Percentiles rank a stretch among this genome's conserved stretches.
Conservation (phyloP, 345 rosid genomes). For the Acer negundo region DNA sequence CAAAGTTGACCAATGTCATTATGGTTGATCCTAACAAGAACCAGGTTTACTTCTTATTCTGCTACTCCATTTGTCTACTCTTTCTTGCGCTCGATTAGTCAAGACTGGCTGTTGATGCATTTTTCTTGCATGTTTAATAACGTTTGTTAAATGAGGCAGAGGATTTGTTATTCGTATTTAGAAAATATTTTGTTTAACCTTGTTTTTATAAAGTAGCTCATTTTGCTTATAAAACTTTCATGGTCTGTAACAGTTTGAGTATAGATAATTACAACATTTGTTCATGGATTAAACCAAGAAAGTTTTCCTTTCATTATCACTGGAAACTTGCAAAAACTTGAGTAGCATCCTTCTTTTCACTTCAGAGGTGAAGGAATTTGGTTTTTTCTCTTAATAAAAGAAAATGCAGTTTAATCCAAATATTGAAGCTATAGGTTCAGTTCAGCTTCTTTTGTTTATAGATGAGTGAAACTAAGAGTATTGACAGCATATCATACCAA, state of each 20-base stretch:
- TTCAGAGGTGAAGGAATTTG: neutral
- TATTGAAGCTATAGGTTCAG: neutral
- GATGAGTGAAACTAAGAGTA: neutral
- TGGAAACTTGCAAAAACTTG: neutral
- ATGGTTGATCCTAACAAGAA: conserved; percentile 67
- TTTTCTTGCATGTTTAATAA: neutral
- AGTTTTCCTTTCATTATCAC: neutral
- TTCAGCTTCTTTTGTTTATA: neutral
- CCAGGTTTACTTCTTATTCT: conserved; percentile 48
- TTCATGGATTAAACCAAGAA: neutral
- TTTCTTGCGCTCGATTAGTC: neutral
- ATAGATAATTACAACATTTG: neutral
- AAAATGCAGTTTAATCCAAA: neutral
- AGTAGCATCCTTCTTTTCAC: neutral
- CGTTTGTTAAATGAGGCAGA: neutral
- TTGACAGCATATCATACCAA: neutral
- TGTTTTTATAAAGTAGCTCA: neutral
- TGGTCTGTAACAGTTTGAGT: neutral
- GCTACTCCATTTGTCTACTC: conserved; percentile 24
- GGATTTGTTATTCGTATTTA: neutral
- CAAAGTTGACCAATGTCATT: conserved; percentile 45
- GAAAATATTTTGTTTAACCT: neutral
- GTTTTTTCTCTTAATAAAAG: neutral
- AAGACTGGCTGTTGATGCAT: neutral
- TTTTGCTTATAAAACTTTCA: neutral